Evolutionary conservation across 208 protist genomes (phyloP), one percentile per base, ranked within the genome.

Genomic region (Giardia muris): DNA sequence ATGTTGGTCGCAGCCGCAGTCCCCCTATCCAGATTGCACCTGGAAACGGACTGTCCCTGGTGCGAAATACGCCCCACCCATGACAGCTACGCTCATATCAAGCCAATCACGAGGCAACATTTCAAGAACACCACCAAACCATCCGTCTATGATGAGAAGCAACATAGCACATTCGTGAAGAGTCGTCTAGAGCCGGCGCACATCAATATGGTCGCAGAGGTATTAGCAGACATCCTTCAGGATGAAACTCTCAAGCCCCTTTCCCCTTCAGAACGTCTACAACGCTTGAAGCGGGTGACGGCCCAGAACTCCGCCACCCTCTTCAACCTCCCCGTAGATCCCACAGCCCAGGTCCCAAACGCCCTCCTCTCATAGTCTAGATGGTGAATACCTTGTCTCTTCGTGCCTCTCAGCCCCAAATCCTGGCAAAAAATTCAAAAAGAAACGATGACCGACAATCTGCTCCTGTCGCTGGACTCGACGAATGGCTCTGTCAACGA

Each of bases 31-130:
- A 90, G 44, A 47, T 2, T 90, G 1, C 87, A 47, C 44, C 30
- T 47, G 45, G 87, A 90, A 90, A 47, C 87, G 48, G 87, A 90
- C 45, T 90, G 87, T n/a, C 87, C 87, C 42, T 90, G 43, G 10
- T 90, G 87, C 44, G 87, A 90, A 4, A 47, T 90, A 0, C 46
- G 45, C 4, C 43, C 87, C 2, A 90, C 87, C 1, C 87, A 90
- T 47, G 87, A 43, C n/a, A 47, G 87, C 4, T 90, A 46, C 45
- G 19, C 4, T 46, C 86, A 89, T 89, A 45, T 89, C n/a, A 45
- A 4, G 10, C 19, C 19, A 76, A 39, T 76, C 10, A 76, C 57
- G 19, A 76, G 30, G 57, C 19, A 76, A 30, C 57, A 76, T 76
- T 76, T 76, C 30, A 76, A 30, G 57, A 10, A 76, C 10, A 30